Evolutionary conservation across 2,329 filamentous ascomycete species (phyloP).

Genomic region (Colletotrichum truncatum): DNA sequence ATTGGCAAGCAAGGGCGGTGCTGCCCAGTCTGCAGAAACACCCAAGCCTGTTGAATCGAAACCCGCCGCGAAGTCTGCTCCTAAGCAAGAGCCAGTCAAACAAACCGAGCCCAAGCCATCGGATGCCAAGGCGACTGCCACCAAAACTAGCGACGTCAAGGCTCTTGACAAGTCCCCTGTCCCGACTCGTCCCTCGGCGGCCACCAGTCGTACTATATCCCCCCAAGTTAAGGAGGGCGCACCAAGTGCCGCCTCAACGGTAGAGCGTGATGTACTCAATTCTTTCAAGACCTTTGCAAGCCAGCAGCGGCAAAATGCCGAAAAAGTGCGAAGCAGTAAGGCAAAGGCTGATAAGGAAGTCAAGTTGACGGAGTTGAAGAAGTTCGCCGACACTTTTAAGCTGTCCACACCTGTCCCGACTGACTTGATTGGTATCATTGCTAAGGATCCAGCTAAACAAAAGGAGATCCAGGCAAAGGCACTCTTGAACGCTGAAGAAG

Average conservation of each 20-base stretch:
- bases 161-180: slow-evolving; percentile 32
- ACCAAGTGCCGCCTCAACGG: slow-evolving; percentile 67
- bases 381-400: slow-evolving; percentile 94
- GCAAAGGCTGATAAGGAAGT: slow-evolving; percentile 83
- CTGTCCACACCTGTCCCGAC: slow-evolving; percentile 90
- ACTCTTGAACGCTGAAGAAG: slow-evolving; percentile 76
- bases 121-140: slow-evolving; percentile 14
- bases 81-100: slow-evolving; percentile 18
- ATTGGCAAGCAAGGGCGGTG: slow-evolving; percentile 4
- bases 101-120: slow-evolving; percentile 4
- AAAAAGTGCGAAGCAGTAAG: slow-evolving; percentile 66
- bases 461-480: slow-evolving; percentile 92
- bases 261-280: slow-evolving; percentile 69
- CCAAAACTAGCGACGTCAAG: slow-evolving; percentile 11
- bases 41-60: slow-evolving; percentile 16
- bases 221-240: slow-evolving; percentile 49
- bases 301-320: slow-evolving; percentile 62
- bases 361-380: slow-evolving; percentile 93
- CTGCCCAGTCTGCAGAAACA: slow-evolving; percentile 7
- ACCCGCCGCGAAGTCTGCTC: slow-evolving; percentile 7
- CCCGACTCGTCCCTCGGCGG: slow-evolving; percentile 45
- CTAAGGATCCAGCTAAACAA: slow-evolving; percentile 96
- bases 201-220: slow-evolving; percentile 51
- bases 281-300: slow-evolving; percentile 73
- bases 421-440: slow-evolving; percentile 93